Evolutionary conservation across 2,329 filamentous ascomycete genomes (phyloP), one percentile per base, ranked within the genome.

Genomic region (Fusarium transvaalense): DNA sequence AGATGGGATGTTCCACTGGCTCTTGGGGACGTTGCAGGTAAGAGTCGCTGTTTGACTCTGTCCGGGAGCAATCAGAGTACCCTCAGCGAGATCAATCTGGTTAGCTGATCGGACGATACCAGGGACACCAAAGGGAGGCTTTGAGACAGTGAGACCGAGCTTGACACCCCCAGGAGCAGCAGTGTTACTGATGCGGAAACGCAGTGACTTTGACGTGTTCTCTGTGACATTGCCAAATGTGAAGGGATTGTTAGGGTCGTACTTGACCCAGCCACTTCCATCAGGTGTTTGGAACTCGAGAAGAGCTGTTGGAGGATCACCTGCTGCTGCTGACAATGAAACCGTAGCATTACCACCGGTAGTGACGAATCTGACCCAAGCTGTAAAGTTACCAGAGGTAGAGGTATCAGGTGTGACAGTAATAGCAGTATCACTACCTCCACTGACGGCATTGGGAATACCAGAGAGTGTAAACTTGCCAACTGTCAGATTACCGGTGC

Each of bases 61-160:
- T 1, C 85, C 85, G 0, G 85, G 81, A 0, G 76, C 75, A 1
- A 89, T 76, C 2, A 79, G 76, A 0, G 83, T 86, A 4, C 87
- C 87, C 70, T 89, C 87, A 0, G 83, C 86, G 2, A 89, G 81
- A 47, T 88, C 87, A 10, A 87, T 79, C 19, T 84, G 81, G 71
- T 89, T 89, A 14, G 79, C 80, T 1, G 86, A 84, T 21, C 82
- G 80, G 38, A 89, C 81, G 23, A 88, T 82, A 4, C 85, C 84
- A n/a, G 77, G 69, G 4, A 86, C 79, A 15, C 85, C 86, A 54
- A 86, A 88, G 0, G 87, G 87, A 6, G 86, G 86, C 71, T 89
- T 89, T 0, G 87, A 89, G 4, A 89, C 85, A 0, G 86, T 88
- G 15, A 89, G 76, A 0, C 83, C 85, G 2, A 89, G 79, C 2